These are phyloP conservation scores for Vaccinium corymbosum DNA, from an alignment of 148 eudicot genomes.

Conservation along the genomic window DNA sequence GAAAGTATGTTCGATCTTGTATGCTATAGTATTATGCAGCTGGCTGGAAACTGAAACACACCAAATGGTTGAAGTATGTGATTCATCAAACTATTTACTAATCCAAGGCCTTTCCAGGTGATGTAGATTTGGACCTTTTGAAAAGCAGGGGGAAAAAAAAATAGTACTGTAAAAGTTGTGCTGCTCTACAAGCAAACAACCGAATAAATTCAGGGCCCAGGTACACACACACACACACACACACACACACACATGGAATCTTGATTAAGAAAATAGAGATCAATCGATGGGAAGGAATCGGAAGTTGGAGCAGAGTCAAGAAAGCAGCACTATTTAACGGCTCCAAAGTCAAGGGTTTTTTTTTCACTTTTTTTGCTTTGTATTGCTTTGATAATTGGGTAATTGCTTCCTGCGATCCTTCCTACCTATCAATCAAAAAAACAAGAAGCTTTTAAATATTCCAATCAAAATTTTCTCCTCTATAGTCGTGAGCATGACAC, in stretches of 20 bases:
- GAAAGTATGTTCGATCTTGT: background rate
- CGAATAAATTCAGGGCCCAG: constrained; percentile 6
- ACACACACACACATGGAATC: background rate
- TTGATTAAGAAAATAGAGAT: background rate
- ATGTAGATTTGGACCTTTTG: background rate
- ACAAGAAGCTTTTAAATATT: background rate
- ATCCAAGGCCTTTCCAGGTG: background rate
- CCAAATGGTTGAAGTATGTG: background rate
- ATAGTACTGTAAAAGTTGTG: background rate
- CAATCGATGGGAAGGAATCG: background rate
- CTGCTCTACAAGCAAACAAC: background rate
- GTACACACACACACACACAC: too few relatives aligned
- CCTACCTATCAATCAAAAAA: background rate
- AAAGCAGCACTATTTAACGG: background rate
- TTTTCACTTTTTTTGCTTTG: background rate
- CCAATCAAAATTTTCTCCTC: background rate
- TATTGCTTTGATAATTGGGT: background rate
- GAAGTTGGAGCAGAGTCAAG: background rate
- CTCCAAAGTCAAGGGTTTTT: background rate
- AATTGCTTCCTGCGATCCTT: background rate
- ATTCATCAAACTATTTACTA: background rate
- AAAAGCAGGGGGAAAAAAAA: background rate
- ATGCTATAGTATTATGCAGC: background rate
- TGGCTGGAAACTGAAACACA: background rate
- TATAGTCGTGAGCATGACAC: background rate